Percentiles rank a stretch among this genome's conserved stretches.
phyloP scores from a whole-genome alignment of 805 yeast species.

The Zygoascus bituminiphila region DNA sequence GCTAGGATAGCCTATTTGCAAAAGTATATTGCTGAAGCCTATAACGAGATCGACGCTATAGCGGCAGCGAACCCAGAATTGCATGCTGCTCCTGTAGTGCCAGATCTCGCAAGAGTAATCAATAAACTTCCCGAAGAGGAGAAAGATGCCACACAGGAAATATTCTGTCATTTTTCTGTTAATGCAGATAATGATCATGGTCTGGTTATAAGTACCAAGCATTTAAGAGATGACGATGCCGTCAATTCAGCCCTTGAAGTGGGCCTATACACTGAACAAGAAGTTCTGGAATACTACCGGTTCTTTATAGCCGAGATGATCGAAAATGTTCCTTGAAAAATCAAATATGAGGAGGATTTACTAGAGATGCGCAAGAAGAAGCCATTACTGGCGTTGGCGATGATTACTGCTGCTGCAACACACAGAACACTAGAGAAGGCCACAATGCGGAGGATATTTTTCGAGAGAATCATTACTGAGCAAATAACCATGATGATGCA shows the following conservation, averaged over 20 bases:
- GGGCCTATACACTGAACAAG: constrained; percentile 10
- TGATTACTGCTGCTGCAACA: constrained; percentile 8
- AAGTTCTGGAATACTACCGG: constrained; percentile 4
- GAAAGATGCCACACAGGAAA: background rate
- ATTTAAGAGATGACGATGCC: background rate
- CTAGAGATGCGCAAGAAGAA: constrained; percentile 1
- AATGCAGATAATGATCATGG: background rate
- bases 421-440: constrained; percentile 8
- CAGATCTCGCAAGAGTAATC: no score
- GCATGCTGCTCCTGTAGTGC: no score
- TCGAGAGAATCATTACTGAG: constrained; percentile 13
- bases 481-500: background rate
- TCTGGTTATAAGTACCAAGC: background rate
- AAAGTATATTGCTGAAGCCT: background rate
- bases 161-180: background rate
- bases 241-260: constrained; percentile 8
- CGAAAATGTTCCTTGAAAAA: constrained; percentile 3
- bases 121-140: no score
- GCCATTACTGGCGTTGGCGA: constrained; percentile 10
- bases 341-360: background rate
- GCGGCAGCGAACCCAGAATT: background rate
- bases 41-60: background rate
- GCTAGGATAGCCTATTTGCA: background rate
- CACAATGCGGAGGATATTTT: constrained; percentile 7
- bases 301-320: constrained; percentile 5